phyloP scores from a whole-genome alignment of 169 alveolate species.

The Blepharisma undulans region DNA sequence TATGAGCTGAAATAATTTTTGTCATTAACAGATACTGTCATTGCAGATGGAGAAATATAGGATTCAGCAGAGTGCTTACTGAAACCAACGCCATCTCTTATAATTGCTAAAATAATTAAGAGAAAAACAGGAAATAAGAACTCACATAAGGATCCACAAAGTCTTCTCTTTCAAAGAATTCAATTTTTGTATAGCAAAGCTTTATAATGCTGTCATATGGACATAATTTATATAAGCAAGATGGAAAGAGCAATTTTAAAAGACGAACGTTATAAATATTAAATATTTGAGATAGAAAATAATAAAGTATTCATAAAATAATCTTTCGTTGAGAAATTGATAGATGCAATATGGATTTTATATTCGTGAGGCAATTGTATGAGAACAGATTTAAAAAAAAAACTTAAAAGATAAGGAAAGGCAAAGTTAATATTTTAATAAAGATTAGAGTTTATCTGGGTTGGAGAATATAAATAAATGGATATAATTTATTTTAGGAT shows the following conservation, averaged over 20 bases:
- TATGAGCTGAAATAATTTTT: not conserved
- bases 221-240: not conserved
- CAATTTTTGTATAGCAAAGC: slow-evolving; percentile 43
- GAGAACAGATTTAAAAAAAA: not conserved
- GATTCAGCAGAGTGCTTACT: not conserved
- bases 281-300: not conserved
- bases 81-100: not conserved
- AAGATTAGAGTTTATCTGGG: not conserved
- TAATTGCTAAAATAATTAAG: not conserved
- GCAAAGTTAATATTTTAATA: not conserved
- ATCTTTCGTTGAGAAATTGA: not conserved
- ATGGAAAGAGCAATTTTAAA: not conserved
- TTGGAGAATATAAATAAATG: not conserved
- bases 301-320: too few relatives aligned
- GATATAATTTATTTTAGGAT: too few relatives aligned
- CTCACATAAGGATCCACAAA: slow-evolving; percentile 38
- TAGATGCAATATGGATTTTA: not conserved
- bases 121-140: slow-evolving; percentile 21
- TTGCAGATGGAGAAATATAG: not conserved
- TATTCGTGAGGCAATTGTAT: not conserved
- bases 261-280: not conserved
- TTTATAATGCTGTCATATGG: slow-evolving; percentile 17
- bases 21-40: not conserved
- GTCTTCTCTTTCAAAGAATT: slow-evolving; percentile 36
- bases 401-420: not conserved